Conservation (phyloP, 441 rosid species). For the Erodium trifolium region DNA sequence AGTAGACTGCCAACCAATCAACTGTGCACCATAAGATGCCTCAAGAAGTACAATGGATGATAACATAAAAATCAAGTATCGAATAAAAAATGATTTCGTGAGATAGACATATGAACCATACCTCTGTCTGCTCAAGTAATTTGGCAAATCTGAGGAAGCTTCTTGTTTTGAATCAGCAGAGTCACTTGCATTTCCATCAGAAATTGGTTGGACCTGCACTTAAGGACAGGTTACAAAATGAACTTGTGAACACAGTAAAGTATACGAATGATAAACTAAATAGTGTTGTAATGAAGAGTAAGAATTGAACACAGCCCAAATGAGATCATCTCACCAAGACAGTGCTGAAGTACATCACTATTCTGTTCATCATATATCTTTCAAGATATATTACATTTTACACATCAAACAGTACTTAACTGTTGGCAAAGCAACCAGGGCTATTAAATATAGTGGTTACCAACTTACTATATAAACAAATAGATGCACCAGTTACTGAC, state of each 20-base stretch:
- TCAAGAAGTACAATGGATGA: background rate
- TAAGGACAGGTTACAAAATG: background rate
- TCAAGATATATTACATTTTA: too few relatives aligned
- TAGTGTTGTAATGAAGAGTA: background rate
- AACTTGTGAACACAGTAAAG: background rate
- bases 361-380: too few relatives aligned
- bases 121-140: background rate
- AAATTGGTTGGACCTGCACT: conserved; percentile 1
- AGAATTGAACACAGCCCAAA: background rate
- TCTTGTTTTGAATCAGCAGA: background rate
- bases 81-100: background rate
- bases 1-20: conserved; percentile 42
- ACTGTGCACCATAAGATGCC: background rate
- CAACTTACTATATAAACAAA: too few relatives aligned
- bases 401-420: too few relatives aligned
- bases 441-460: background rate
- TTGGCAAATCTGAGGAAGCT: background rate
- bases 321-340: background rate
- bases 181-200: background rate
- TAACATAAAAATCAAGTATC: background rate
- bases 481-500: background rate
- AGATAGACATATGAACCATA: background rate
- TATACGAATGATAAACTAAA: background rate
- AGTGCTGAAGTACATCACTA: background rate
- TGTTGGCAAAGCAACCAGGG: background rate